Percentiles rank a stretch among this genome's conserved stretches.
These are phyloP conservation scores for Hirsutella rhossiliensis DNA, from an alignment of 2,329 filamentous ascomycete genomes.

Conservation along the genomic window DNA sequence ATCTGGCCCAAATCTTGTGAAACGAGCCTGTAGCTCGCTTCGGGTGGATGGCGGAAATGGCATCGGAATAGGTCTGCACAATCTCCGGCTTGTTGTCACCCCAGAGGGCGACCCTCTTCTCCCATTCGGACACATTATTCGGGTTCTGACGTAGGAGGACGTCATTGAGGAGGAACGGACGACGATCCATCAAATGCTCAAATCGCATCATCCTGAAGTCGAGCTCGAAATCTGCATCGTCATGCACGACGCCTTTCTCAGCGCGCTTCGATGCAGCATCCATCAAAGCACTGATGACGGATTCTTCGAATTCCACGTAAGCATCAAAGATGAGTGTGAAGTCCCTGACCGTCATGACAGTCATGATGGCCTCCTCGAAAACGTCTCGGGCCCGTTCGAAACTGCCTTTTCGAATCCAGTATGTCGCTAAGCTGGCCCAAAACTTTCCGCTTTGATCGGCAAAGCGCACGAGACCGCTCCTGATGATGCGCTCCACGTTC, in stretches of 20 bases:
- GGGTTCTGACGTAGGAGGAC: slow-evolving; percentile 91
- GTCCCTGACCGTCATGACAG: slow-evolving; percentile 96
- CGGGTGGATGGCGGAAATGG: slow-evolving; percentile 83
- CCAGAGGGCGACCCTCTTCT: slow-evolving; percentile 93
- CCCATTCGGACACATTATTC: slow-evolving; percentile 92
- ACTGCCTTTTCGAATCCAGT: slow-evolving; percentile 87
- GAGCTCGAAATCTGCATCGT: slow-evolving; percentile 83
- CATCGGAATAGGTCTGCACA: slow-evolving; percentile 87
- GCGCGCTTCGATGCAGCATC: slow-evolving; percentile 70
- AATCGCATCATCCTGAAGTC: slow-evolving; percentile 97
- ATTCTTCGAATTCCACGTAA: slow-evolving; percentile 94
- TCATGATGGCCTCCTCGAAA: slow-evolving; percentile 93
- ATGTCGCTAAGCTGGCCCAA: slow-evolving; percentile 89
- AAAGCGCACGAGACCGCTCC: slow-evolving; percentile 83
- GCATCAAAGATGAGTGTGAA: slow-evolving; percentile 95
- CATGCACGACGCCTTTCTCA: slow-evolving; percentile 65
- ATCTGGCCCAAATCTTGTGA: slow-evolving; percentile 91
- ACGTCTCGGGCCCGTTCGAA: slow-evolving; percentile 89
- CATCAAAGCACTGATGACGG: slow-evolving; percentile 83
- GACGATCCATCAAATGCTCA: slow-evolving; percentile 92
- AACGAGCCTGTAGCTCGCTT: slow-evolving; percentile 92
- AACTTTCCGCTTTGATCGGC: slow-evolving; percentile 88
- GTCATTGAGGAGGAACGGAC: slow-evolving; percentile 93
- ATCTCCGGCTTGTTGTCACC: slow-evolving; percentile 85
- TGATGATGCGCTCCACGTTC: slow-evolving; percentile 82